Base-by-base conservation (phyloP, 1,139 yeast genomes). In the Zygosaccharomyces sapae region DNA sequence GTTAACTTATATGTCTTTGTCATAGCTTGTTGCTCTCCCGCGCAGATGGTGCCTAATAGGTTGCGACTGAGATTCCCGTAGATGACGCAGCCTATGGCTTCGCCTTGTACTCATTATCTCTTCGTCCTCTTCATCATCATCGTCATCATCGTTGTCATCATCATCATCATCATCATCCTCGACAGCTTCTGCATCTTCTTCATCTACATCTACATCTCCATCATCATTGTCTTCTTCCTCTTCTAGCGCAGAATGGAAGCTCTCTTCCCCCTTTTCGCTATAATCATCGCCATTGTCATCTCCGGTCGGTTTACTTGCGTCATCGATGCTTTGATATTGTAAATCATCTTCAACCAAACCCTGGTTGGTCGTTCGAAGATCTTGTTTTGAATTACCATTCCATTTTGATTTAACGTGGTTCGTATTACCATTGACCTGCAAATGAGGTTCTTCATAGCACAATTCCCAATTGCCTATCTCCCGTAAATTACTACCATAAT, bases 101-200 rank as follows among this genome's bases (percentile, higher is more conserved):
- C 38, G 34, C 25, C 44, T 24, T 33, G 41, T 44, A 25, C 40
- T 34, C 10, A 19, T 25, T 5, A 24, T 20, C 4, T 33, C 31
- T 4, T 30, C 12, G 20, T 18, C 36, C 19, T 33, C 46, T 20
- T 44, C 51, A 5, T 45, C 55, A 3, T 51, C 55, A 4, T 45
- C 54, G 6, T 47, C 56, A 3, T 48, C 54, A 10, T 48, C 54
- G 4, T 45, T 45, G 18, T 43, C 42, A 6, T 13, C 34, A 30
- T 33, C 52, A 30, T 52, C 55, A 6, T 43, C 50, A 37, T 40
- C 50, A 9, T 50, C 58, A 10, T 48, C 59, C 12, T 46, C 57
- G 6, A 36, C 51, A 12, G 49, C 59, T 13, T n/a, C n/a, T n/a
- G n/a, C n/a, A n/a, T n/a, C n/a, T n/a, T 48, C 51, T 9, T 42